phyloP scores from a whole-genome alignment of 2,329 filamentous ascomycete species.

The Claviceps digitariae region DNA sequence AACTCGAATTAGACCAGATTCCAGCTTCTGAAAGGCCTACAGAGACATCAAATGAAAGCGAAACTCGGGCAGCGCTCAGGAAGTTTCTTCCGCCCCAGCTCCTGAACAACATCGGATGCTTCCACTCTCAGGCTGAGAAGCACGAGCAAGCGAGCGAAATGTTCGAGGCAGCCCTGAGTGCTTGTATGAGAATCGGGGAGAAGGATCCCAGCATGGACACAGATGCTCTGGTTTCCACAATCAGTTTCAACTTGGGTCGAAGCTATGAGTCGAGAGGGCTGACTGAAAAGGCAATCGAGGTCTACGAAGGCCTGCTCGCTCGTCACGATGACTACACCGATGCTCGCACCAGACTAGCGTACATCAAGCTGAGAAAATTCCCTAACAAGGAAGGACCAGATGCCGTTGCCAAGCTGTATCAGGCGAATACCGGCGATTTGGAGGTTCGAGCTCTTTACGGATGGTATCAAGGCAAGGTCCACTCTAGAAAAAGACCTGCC shows the following conservation, averaged over 20 bases:
- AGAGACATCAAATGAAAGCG: slow-evolving; percentile 40
- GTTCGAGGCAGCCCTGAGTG: slow-evolving; percentile 83
- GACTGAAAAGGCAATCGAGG: slow-evolving; percentile 68
- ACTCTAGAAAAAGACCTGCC: slow-evolving; percentile 64
- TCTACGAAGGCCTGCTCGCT: slow-evolving; percentile 74
- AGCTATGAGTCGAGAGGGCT: slow-evolving; percentile 81
- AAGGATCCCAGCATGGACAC: slow-evolving; percentile 66
- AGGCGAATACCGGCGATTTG: slow-evolving; percentile 69
- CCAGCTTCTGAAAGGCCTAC: slow-evolving; percentile 54
- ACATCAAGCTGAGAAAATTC: slow-evolving; percentile 70
- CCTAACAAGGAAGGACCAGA: slow-evolving; percentile 80
- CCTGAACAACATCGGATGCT: slow-evolving; percentile 95
- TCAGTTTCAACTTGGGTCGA: slow-evolving; percentile 90
- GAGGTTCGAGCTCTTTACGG: slow-evolving; percentile 89
- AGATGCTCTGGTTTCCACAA: slow-evolving; percentile 85
- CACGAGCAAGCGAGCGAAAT: slow-evolving; percentile 67
- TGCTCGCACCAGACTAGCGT: slow-evolving; percentile 75
- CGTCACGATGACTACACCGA: slow-evolving; percentile 89
- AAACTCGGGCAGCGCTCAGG: slow-evolving; percentile 48
- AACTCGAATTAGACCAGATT: slow-evolving; percentile 72
- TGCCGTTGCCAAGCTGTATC: slow-evolving; percentile 71
- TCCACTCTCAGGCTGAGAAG: slow-evolving; percentile 80
- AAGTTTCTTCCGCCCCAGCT: slow-evolving; percentile 78
- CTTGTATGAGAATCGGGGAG: slow-evolving; percentile 70
- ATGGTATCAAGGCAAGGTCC: slow-evolving; percentile 78